phyloP scores from a whole-genome alignment of 2,329 filamentous ascomycete species.

The Lasiodiplodia gonubiensis region DNA sequence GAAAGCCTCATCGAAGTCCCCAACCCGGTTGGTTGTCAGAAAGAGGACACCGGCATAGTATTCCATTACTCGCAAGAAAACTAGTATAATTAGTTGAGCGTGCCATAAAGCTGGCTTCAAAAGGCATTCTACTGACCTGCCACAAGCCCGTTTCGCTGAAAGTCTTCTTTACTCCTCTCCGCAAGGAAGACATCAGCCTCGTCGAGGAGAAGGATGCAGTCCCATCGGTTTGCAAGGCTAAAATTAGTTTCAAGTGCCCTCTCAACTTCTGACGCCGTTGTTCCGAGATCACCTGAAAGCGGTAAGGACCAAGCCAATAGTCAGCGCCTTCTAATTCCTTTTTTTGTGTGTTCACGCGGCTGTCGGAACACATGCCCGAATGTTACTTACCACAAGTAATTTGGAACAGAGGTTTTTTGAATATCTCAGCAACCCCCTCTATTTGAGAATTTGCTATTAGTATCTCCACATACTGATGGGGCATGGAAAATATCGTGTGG shows the following conservation, averaged over 20 bases:
- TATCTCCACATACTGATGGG: background rate
- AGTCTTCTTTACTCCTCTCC: background rate
- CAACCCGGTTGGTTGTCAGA: slow-evolving; percentile 43
- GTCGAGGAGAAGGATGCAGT: background rate
- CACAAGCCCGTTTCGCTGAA: background rate
- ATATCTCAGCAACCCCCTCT: background rate
- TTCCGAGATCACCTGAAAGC: background rate
- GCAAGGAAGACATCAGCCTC: background rate
- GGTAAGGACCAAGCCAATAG: no score
- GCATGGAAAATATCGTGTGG: no score
- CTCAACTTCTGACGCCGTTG: background rate
- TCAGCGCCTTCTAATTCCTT: no score
- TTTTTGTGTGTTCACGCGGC: no score
- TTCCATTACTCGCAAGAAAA: slow-evolving; percentile 16
- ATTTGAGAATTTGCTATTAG: background rate
- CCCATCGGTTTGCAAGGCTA: background rate
- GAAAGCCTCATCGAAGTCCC: slow-evolving; percentile 36
- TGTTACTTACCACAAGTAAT: background rate
- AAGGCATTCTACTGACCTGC: background rate
- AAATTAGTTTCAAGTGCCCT: background rate
- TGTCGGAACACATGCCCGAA: no score
- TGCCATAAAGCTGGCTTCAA: rapidly evolving
- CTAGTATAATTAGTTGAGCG: background rate
- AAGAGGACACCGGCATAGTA: slow-evolving; percentile 38
- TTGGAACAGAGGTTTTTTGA: background rate